Conservation (phyloP, 148 eudicot genomes). For the Chenopodium formosanum region DNA sequence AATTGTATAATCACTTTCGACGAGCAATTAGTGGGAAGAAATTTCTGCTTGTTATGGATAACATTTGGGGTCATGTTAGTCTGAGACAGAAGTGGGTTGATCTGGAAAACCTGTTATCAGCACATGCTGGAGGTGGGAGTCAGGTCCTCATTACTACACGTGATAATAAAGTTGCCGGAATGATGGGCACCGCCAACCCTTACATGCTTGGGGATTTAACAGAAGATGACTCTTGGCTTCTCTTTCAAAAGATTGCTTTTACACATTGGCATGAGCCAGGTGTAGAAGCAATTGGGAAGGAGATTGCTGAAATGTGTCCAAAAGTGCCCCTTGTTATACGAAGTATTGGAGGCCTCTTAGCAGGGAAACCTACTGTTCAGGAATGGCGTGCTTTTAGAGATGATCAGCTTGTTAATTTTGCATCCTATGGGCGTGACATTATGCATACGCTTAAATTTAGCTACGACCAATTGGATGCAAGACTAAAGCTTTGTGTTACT, state of each 20-base stretch:
- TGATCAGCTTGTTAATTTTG: neutral
- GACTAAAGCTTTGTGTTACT: neutral
- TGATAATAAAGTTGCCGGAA: too few species aligned
- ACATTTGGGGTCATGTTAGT: slow-evolving; percentile 3
- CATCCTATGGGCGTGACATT: neutral
- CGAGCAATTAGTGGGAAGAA: neutral
- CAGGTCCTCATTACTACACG: too few species aligned
- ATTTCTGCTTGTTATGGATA: slow-evolving; percentile 6
- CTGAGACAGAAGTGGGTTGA: neutral
- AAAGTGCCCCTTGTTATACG: too few species aligned
- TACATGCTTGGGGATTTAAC: neutral
- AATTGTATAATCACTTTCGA: neutral
- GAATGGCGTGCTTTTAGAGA: slow-evolving; percentile 9
- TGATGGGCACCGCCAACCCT: rapidly evolving
- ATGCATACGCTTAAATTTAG: neutral
- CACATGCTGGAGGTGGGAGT: too few species aligned
- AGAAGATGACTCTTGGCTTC: neutral
- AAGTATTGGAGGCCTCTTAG: too few species aligned
- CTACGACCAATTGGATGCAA: neutral
- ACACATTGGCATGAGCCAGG: neutral
- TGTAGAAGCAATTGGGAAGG: neutral
- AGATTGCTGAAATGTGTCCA: neutral
- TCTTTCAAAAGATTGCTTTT: neutral
- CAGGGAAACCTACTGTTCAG: too few species aligned
- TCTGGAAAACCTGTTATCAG: neutral